phyloP scores from a whole-genome alignment of 306 rosid genomes.

The Vachellia collinsii region DNA sequence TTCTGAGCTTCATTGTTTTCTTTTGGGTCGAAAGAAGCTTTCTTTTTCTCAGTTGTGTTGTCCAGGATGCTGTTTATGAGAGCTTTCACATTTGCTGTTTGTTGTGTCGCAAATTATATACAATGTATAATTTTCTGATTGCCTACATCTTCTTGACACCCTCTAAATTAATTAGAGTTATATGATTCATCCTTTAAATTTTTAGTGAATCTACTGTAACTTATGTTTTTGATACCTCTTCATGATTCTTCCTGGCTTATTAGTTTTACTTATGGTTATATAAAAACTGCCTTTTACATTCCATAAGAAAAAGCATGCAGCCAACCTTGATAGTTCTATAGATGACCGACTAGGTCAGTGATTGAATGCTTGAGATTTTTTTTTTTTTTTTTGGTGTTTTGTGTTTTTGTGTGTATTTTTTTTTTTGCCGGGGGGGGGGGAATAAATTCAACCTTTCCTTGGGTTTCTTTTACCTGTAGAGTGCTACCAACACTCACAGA shows the following conservation, averaged over 20 bases:
- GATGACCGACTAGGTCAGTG: background rate
- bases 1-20: background rate
- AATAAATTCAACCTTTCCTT: background rate
- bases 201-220: background rate
- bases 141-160: background rate
- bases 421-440: background rate
- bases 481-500: conserved; percentile 21
- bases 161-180: background rate
- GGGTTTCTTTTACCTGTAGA: background rate
- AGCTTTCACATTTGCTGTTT: background rate
- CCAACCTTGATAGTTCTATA: background rate
- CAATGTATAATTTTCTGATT: background rate
- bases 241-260: background rate
- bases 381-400: no score
- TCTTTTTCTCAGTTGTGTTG: background rate
- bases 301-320: background rate
- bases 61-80: background rate
- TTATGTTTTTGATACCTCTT: background rate
- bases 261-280: background rate
- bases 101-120: background rate
- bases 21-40: background rate
- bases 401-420: no score
- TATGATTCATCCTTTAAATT: background rate
- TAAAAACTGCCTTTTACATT: conserved; percentile 1
- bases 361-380: conserved; percentile 1